These are phyloP conservation scores for Cladosporium sp. DNA, from an alignment of 2,329 filamentous ascomycete species.

Conservation along the genomic window DNA sequence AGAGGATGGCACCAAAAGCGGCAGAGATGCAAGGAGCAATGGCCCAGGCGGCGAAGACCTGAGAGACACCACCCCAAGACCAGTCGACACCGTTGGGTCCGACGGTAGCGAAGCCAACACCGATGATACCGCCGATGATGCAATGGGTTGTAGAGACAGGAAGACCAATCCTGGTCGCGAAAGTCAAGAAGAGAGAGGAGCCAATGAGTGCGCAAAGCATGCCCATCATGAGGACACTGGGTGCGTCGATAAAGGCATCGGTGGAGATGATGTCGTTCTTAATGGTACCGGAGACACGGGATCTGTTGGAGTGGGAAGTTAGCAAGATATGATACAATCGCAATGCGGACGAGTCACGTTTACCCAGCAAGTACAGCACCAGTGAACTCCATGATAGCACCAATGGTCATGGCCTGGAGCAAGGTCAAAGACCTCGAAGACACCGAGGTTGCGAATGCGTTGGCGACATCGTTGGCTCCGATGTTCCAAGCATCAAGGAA, in stretches of 20 bases:
- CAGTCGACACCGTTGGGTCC: constrained; percentile 57
- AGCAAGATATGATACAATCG: background rate
- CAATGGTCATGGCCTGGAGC: constrained; percentile 51
- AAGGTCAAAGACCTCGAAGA: constrained; percentile 53
- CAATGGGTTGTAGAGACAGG: constrained; percentile 58
- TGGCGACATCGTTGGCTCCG: constrained; percentile 56
- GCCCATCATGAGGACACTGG: constrained; percentile 52
- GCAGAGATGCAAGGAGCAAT: constrained; percentile 60
- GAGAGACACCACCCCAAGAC: constrained; percentile 58
- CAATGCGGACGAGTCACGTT: constrained; percentile 34
- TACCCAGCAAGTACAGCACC: constrained; percentile 46
- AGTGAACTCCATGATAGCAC: constrained; percentile 51
- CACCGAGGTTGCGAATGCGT: constrained; percentile 53
- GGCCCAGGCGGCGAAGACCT: constrained; percentile 64
- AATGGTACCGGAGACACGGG: constrained; percentile 48
- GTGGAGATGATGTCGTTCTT: constrained; percentile 50
- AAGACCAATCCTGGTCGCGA: constrained; percentile 53
- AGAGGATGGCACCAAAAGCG: constrained; percentile 55
- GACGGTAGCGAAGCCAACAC: constrained; percentile 52
- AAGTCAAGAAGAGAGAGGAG: constrained; percentile 54
- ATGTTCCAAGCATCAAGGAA: constrained; percentile 67
- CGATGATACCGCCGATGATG: constrained; percentile 41
- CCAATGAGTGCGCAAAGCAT: constrained; percentile 57
- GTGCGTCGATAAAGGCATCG: constrained; percentile 45
- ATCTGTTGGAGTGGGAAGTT: constrained; percentile 25